Evolutionary conservation across 2,329 filamentous ascomycete species (phyloP).

Genomic region (Claviceps fusiformis): DNA sequence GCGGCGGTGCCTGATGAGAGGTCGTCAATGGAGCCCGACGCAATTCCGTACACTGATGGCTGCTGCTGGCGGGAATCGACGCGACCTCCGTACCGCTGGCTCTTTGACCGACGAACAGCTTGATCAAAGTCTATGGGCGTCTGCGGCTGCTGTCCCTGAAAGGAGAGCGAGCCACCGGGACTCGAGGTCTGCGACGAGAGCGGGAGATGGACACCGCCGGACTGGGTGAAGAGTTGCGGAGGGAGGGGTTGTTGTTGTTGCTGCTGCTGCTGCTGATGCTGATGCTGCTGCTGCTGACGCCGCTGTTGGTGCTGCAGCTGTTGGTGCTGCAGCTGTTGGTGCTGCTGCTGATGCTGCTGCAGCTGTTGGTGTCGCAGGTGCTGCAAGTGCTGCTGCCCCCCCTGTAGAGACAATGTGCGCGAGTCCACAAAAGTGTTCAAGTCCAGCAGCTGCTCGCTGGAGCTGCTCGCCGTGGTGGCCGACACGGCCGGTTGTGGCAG

Average conservation of each 20-base stretch:
- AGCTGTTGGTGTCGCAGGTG: slow-evolving; percentile 12
- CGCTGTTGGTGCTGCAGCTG: slow-evolving; percentile 8
- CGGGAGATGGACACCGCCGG: slow-evolving; percentile 15
- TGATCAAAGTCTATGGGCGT: slow-evolving; percentile 27
- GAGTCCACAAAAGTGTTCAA: no score
- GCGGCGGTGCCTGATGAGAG: slow-evolving; percentile 7
- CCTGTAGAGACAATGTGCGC: neutral
- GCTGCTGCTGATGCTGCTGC: slow-evolving; percentile 9
- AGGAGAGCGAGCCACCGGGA: slow-evolving; percentile 12
- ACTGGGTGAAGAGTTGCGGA: slow-evolving; percentile 18
- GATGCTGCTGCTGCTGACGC: slow-evolving; percentile 12
- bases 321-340: slow-evolving; percentile 12
- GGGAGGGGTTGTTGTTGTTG: slow-evolving; percentile 13
- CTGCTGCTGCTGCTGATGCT: slow-evolving; percentile 3
- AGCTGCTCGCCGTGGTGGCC: slow-evolving; percentile 29
- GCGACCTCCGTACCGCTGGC: slow-evolving; percentile 30
- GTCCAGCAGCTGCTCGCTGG: slow-evolving; percentile 20
- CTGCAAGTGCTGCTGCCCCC: neutral
- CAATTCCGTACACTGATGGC: slow-evolving; percentile 14
- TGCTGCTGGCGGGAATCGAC: slow-evolving; percentile 15
- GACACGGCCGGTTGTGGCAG: slow-evolving; percentile 34
- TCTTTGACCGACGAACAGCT: slow-evolving; percentile 34
- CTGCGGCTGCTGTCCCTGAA: slow-evolving; percentile 22
- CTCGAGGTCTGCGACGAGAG: slow-evolving; percentile 19
- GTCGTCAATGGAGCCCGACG: slow-evolving; percentile 14